Conservation (phyloP, 176 grass and related monocot genomes). For the Tillandsia leiboldiana region DNA sequence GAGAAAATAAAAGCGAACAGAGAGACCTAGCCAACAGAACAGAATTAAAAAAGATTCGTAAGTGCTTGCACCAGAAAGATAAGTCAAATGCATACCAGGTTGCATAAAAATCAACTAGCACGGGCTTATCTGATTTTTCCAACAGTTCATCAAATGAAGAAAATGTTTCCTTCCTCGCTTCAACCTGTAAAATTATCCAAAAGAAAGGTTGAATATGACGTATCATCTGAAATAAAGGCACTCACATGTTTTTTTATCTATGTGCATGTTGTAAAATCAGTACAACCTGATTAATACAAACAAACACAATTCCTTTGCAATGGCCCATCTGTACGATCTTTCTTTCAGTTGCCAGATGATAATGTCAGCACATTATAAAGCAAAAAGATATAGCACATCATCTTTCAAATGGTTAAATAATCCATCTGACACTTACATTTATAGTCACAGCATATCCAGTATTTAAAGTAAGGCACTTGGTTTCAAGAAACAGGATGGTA, state of each 20-base stretch:
- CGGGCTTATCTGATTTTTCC: conserved; percentile 74
- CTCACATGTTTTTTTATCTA: background rate
- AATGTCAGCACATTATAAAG: background rate
- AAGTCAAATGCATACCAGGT: conserved; percentile 53
- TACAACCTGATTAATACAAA: background rate
- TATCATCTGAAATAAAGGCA: background rate
- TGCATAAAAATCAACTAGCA: conserved; percentile 91
- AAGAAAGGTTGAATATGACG: background rate
- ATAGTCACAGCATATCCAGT: background rate
- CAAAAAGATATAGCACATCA: background rate
- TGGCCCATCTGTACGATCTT: background rate
- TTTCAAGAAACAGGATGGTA: too few species aligned
- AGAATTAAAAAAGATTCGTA: background rate
- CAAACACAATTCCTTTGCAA: background rate
- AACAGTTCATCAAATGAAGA: conserved; percentile 85
- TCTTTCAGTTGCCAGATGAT: background rate
- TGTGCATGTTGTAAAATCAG: background rate
- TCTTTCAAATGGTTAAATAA: background rate
- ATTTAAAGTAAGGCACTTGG: too few species aligned
- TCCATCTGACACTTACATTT: background rate
- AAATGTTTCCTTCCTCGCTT: conserved; percentile 76
- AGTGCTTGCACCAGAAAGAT: background rate
- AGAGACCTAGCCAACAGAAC: background rate
- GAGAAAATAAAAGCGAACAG: background rate
- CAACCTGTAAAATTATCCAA: conserved; percentile 37